Conservation (phyloP, 352 stramenopile species). For the Phytophthora multivora region DNA sequence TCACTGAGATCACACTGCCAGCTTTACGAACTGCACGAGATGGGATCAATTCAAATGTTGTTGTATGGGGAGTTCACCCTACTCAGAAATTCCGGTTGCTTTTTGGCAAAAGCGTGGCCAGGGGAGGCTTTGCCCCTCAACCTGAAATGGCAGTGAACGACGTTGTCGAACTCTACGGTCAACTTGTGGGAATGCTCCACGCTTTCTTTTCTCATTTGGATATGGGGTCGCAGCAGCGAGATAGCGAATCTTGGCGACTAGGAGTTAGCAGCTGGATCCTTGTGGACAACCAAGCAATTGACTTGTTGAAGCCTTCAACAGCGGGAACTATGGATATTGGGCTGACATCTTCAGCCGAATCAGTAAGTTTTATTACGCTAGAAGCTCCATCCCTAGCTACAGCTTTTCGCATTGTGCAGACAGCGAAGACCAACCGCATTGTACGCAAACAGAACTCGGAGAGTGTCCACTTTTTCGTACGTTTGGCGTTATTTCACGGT, state of each 20-base stretch:
- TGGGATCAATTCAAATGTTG: slow-evolving; percentile 67
- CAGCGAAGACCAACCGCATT: slow-evolving; percentile 75
- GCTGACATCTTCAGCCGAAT: slow-evolving; percentile 6
- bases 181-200: slow-evolving; percentile 56
- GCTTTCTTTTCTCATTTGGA: slow-evolving; percentile 48
- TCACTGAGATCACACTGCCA: slow-evolving; percentile 55
- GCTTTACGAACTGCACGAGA: slow-evolving; percentile 47
- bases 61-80: slow-evolving; percentile 68
- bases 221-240: slow-evolving; percentile 4
- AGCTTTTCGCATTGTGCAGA: slow-evolving; percentile 65
- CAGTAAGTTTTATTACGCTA: slow-evolving; percentile 56
- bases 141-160: slow-evolving; percentile 36
- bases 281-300: slow-evolving; percentile 65
- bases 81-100: slow-evolving; percentile 76
- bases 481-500: slow-evolving; percentile 60
- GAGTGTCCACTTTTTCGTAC: slow-evolving; percentile 73
- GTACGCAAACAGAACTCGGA: slow-evolving; percentile 69
- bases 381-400: slow-evolving; percentile 48
- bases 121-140: slow-evolving; percentile 14
- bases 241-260: slow-evolving; percentile 39
- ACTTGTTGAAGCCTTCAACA: slow-evolving; percentile 44
- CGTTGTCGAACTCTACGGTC: slow-evolving; percentile 59
- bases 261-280: slow-evolving; percentile 78
- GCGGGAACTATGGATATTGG: neutral
- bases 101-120: slow-evolving; percentile 62